Base-by-base conservation (phyloP, 2,329 filamentous ascomycete genomes). In the Albifimbria verrucaria region DNA sequence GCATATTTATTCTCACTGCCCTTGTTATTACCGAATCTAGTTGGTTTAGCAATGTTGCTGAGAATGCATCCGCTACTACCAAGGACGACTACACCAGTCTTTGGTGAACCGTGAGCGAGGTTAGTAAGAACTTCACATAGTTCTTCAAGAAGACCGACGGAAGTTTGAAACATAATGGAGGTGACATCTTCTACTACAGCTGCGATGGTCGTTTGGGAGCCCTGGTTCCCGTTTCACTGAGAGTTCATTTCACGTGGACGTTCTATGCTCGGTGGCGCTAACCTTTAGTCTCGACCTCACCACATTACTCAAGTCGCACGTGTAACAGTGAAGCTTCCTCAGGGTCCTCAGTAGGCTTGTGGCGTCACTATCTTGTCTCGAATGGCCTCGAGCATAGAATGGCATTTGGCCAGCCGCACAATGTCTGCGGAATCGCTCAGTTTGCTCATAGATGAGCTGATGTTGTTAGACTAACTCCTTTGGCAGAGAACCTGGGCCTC, bases 141-240 rank as follows among this genome's bases (percentile, higher is more conserved):
- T 97, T 97, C 79, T 95, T 96, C 62, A 92, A 96, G 73, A 96
- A 96, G 80, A 89, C 93, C 10, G 92, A 97, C 62, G 93, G 94
- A 52, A 96, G 90, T 72, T 82, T 97, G 63, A 90, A 88, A 57
- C 85, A 87, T 52, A 86, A 90, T 61, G 91, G 91, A 54, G 90
- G 92, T 65, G 90, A 97, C 39, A 86, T 97, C 66, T 97, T 97
- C 79, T 97, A 93, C 89, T 96, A 95, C 70, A 92, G 92, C 50
- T 85, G 94, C 54, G 89, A 94, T 59, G 86, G 86, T 51, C 85
- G 87, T 25, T 86, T 90, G 49, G 89, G 96, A 69, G 62, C 62
- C 20, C 88, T 97, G 21, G 86, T 87, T 62, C 82, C 89, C 59
- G 79, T n/a, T 96, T 59, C 92, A 96, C 75, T 83, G 87, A 60